A percentile compares a stretch with the other conserved stretches of the same genome.
These are phyloP conservation scores for Calonectria honghensis DNA, from an alignment of 2,329 filamentous ascomycete species.

Conservation along the genomic window DNA sequence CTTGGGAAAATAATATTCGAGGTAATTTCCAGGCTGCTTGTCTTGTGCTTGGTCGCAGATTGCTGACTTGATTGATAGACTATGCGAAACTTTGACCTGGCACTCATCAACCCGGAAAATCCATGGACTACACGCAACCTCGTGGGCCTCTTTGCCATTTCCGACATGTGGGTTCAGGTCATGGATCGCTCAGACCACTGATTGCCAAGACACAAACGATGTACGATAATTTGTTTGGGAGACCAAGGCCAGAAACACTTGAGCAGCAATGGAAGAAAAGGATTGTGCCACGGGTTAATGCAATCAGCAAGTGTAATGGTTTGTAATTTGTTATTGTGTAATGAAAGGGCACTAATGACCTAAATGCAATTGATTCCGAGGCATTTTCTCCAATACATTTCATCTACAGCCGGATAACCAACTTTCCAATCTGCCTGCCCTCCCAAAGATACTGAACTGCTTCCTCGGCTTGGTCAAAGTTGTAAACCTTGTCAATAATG, in stretches of 20 bases:
- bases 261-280: neutral
- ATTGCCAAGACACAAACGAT: neutral
- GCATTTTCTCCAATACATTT: too few species aligned
- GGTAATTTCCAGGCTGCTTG: conserved; percentile 53
- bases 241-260: neutral
- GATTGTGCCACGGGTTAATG: neutral
- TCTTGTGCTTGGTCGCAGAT: neutral
- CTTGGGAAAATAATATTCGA: conserved; percentile 64
- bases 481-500: conserved; percentile 61
- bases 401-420: conserved; percentile 54
- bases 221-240: neutral
- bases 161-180: conserved; percentile 59
- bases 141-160: conserved; percentile 56
- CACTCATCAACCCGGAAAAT: conserved; percentile 50
- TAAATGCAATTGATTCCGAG: neutral
- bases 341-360: neutral
- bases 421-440: conserved; percentile 65
- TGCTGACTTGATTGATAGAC: conserved; percentile 40
- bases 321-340: neutral
- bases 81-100: conserved; percentile 56
- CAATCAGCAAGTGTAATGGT: neutral
- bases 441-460: conserved; percentile 64
- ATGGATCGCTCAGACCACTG: conserved; percentile 39
- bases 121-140: conserved; percentile 55
- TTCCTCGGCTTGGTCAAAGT: conserved; percentile 64